Percentiles rank a stretch among this genome's conserved stretches.
Evolutionary conservation across 2,329 filamentous ascomycete species (phyloP).

Genomic region (Graphiopsis chlorocephala): DNA sequence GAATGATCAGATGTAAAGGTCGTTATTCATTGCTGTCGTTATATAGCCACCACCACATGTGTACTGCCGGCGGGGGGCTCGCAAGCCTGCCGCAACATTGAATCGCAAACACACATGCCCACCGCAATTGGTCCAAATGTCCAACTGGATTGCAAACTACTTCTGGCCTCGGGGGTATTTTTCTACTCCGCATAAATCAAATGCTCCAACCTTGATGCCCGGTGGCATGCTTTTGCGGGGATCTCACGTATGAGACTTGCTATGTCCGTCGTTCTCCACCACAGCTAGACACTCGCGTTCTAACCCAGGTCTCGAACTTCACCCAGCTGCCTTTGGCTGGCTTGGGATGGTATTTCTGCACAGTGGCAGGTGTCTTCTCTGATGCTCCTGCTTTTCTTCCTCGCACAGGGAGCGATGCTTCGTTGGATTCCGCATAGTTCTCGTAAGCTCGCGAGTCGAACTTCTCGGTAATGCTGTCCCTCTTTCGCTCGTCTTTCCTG

Average conservation of each 20-base stretch:
- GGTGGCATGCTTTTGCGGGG: background rate
- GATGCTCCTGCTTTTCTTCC: slow-evolving; percentile 26
- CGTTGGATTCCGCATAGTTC: slow-evolving; percentile 25
- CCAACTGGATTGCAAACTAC: background rate
- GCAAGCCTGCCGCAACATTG: background rate
- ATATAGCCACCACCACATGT: slow-evolving; percentile 8
- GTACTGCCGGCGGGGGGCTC: background rate
- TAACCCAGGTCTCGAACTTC: slow-evolving; percentile 56
- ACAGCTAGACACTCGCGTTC: slow-evolving; percentile 54
- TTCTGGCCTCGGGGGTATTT: background rate
- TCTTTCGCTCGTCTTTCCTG: slow-evolving; percentile 21
- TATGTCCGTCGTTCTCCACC: slow-evolving; percentile 23
- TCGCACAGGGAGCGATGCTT: slow-evolving; percentile 25
- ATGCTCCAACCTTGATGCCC: background rate
- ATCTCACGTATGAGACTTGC: background rate
- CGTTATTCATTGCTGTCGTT: slow-evolving; percentile 10
- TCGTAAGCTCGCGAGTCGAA: slow-evolving; percentile 27
- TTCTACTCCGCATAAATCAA: background rate
- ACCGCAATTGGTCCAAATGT: background rate
- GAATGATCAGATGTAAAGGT: background rate
- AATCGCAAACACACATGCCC: background rate
- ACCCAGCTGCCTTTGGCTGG: slow-evolving; percentile 43
- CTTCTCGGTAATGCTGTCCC: slow-evolving; percentile 21
- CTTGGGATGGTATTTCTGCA: slow-evolving; percentile 11
- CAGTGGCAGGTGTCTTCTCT: slow-evolving; percentile 23